Conservation (phyloP, 495 filamentous ascomycete species). For the Cercophora samala region DNA sequence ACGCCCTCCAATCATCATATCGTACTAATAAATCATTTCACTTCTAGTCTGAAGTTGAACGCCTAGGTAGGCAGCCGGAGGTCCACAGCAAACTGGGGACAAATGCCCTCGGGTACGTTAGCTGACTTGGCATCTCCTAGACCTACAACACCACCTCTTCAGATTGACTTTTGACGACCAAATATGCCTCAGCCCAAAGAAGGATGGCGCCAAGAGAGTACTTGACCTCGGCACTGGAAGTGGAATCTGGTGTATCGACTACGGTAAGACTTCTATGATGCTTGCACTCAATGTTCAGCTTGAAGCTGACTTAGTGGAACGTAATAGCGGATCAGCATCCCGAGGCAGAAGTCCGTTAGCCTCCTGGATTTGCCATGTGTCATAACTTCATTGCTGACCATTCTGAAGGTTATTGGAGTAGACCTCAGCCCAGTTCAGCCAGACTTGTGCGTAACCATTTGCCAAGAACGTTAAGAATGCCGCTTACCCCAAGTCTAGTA, state of each 20-base stretch:
- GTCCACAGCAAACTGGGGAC: not conserved
- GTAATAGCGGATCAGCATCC: not conserved
- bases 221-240: slow-evolving; percentile 31
- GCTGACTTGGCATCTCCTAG: slow-evolving; percentile 9
- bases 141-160: slow-evolving; percentile 40
- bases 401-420: not conserved
- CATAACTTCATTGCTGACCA: not conserved
- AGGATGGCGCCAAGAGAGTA: slow-evolving; percentile 30
- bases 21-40: not conserved
- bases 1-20: not conserved
- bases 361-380: not conserved
- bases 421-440: not conserved
- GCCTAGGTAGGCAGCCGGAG: not conserved
- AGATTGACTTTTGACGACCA: slow-evolving; percentile 31
- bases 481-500: not conserved
- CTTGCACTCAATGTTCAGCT: not conserved
- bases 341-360: not conserved
- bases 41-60: not conserved
- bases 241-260: slow-evolving; percentile 25
- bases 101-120: not conserved
- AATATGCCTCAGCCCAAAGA: slow-evolving; percentile 31
- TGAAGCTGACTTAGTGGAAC: not conserved
- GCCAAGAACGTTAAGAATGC: not conserved
- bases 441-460: not conserved
- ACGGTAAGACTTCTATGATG: slow-evolving; percentile 7